These are phyloP conservation scores for Ophiocordyceps camponoti-floridani DNA, from an alignment of 2,329 filamentous ascomycete species.

Conservation along the genomic window DNA sequence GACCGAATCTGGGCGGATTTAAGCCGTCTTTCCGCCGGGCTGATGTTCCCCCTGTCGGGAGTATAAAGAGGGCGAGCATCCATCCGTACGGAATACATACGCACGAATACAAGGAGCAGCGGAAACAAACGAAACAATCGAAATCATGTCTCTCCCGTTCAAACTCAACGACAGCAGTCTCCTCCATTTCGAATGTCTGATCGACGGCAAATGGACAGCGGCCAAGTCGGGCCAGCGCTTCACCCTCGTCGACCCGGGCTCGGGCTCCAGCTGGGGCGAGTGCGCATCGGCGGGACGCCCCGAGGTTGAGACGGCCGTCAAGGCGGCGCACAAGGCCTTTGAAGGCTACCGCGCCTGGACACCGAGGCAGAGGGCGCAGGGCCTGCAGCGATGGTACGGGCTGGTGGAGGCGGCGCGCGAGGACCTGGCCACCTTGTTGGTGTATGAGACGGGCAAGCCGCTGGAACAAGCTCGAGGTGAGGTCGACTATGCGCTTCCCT, in stretches of 20 bases:
- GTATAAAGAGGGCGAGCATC: too few species aligned
- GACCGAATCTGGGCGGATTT: too few species aligned
- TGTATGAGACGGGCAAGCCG: constrained; percentile 38
- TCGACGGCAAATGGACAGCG: constrained; percentile 27
- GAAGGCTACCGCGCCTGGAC: constrained; percentile 18
- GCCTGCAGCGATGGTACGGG: constrained; percentile 17
- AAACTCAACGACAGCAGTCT: constrained; percentile 28
- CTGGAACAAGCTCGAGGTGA: constrained; percentile 34
- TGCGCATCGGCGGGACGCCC: constrained; percentile 26
- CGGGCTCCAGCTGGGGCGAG: constrained; percentile 28
- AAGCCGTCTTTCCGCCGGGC: too few species aligned
- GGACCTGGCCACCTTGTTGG: constrained; percentile 20
- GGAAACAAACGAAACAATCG: not conserved
- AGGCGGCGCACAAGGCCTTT: constrained; percentile 18
- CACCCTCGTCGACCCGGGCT: constrained; percentile 34
- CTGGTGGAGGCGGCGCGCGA: constrained; percentile 16
- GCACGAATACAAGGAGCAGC: not conserved
- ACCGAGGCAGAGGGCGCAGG: constrained; percentile 16
- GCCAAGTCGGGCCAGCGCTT: constrained; percentile 29
- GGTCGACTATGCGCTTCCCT: constrained; percentile 33
- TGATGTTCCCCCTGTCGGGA: too few species aligned
- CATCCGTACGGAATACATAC: too few species aligned
- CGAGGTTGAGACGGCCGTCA: constrained; percentile 19
- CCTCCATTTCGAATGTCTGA: constrained; percentile 28
- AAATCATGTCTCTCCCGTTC: constrained; percentile 13